Conservation (phyloP, 2,329 filamentous ascomycete genomes). For the Colletotrichum echinochloae region DNA sequence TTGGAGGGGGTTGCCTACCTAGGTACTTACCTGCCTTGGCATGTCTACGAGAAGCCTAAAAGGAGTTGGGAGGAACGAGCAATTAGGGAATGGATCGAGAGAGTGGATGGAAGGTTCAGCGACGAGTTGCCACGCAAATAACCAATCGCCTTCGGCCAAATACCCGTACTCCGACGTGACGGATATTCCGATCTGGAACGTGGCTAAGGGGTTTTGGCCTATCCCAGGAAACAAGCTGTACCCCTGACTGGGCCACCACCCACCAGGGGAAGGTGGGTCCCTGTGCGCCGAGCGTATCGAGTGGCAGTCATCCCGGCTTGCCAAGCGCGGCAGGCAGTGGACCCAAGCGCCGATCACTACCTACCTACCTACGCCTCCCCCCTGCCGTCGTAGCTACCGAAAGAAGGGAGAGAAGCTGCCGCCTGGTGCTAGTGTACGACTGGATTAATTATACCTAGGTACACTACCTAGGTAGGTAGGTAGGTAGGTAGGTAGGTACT, state of each 20-base stretch:
- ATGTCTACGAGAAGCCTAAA: neutral
- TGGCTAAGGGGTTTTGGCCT: conserved; percentile 24
- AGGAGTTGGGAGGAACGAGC: neutral
- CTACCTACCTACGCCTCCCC: neutral
- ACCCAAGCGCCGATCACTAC: conserved; percentile 38
- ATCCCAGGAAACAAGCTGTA: conserved; percentile 30
- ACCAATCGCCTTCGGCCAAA: no score
- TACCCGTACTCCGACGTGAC: conserved; percentile 31
- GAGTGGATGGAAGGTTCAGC: conserved; percentile 5
- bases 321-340: conserved; percentile 31
- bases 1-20: neutral
- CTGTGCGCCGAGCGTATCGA: conserved; percentile 21
- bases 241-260: conserved; percentile 8
- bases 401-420: neutral
- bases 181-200: conserved; percentile 36
- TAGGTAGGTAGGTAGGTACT: no score
- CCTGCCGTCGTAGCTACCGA: neutral
- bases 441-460: no score
- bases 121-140: conserved; percentile 22
- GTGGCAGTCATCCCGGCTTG: conserved; percentile 13
- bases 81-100: neutral
- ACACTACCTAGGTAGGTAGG: neutral
- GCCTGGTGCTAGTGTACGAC: no score
- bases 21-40: neutral
- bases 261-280: neutral